phyloP scores from a whole-genome alignment of 2,329 filamentous ascomycete species.

The Gliomastix tumulicola region DNA sequence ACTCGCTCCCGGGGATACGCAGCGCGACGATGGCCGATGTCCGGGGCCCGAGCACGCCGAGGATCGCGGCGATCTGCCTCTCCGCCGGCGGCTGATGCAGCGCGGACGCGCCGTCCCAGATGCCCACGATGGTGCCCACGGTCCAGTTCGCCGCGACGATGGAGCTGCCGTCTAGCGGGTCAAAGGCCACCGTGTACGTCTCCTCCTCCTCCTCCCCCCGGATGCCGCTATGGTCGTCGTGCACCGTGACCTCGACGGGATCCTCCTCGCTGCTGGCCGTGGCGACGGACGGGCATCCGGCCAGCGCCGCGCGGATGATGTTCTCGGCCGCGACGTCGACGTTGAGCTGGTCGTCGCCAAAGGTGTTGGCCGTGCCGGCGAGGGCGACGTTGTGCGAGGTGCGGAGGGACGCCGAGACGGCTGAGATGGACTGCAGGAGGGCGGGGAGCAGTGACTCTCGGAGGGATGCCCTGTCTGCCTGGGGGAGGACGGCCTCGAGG shows the following conservation, averaged over 20 bases:
- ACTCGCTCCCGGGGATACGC: conserved; percentile 29
- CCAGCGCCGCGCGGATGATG: conserved; percentile 35
- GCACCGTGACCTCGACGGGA: conserved; percentile 36
- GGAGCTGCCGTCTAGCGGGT: conserved; percentile 57
- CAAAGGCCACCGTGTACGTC: conserved; percentile 53
- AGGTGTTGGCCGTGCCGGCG: conserved; percentile 35
- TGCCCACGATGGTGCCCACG: conserved; percentile 51
- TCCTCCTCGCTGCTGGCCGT: conserved; percentile 56
- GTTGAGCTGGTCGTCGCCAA: conserved; percentile 54
- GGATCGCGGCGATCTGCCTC: conserved; percentile 39
- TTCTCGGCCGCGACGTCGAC: conserved; percentile 47
- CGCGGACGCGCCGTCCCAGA: conserved; percentile 46
- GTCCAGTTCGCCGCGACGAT: conserved; percentile 53
- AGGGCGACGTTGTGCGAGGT: conserved; percentile 1
- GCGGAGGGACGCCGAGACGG: conserved; percentile 27
- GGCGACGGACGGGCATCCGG: conserved; percentile 32
- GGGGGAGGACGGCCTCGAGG: conserved; percentile 1
- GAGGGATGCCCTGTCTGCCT: conserved; percentile 15
- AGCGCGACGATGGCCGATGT: conserved; percentile 50
- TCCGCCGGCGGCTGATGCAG: conserved; percentile 28
- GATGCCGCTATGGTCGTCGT: not conserved
- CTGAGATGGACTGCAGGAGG: conserved; percentile 35
- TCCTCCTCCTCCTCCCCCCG: conserved; percentile 16
- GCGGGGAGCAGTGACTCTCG: conserved; percentile 38
- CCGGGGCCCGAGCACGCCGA: conserved; percentile 48